A percentile compares a stretch with the other conserved stretches of the same genome.
Evolutionary conservation across 176 grass and related monocot species (phyloP).

Genomic region (Avena insularis): DNA sequence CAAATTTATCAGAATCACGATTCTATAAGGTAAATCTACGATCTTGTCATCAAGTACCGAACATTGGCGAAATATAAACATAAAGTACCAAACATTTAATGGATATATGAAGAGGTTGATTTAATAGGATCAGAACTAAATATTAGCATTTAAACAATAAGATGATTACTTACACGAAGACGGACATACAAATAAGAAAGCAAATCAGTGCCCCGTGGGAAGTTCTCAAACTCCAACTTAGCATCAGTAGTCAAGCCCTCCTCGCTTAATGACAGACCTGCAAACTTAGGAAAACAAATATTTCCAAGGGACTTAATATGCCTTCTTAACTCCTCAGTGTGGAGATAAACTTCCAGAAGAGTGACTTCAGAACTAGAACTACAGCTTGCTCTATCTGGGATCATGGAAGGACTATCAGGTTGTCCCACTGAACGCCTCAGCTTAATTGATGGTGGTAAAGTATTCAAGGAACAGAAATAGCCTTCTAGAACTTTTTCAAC

Average conservation of each 20-base stretch:
- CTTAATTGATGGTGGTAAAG: constrained; percentile 72
- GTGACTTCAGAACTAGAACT: constrained; percentile 69
- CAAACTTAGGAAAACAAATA: constrained; percentile 89
- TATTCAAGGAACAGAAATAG: constrained; percentile 85
- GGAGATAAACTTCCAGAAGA: constrained; percentile 88
- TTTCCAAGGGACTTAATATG: constrained; percentile 84
- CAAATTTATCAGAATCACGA: background rate
- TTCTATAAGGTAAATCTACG: background rate
- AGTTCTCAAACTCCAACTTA: constrained; percentile 80
- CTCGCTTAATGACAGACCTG: constrained; percentile 71
- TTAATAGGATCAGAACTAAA: constrained; percentile 17
- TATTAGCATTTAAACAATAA: constrained; percentile 25
- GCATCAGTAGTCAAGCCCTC: constrained; percentile 80
- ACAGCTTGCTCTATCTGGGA: constrained; percentile 34
- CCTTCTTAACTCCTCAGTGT: constrained; percentile 90
- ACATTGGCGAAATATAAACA: constrained; percentile 31
- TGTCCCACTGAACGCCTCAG: constrained; percentile 57
- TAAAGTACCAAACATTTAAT: constrained; percentile 4
- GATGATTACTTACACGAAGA: constrained; percentile 85
- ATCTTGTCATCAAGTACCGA: background rate
- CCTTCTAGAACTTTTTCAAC: constrained; percentile 91
- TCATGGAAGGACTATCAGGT: constrained; percentile 30
- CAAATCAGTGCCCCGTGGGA: constrained; percentile 84
- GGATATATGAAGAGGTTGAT: constrained; percentile 33
- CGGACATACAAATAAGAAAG: constrained; percentile 98